Evolutionary conservation across 2,329 filamentous ascomycete species (phyloP), one percentile per base, ranked within the genome.

Genomic region (Aspergillus puulaauensis): DNA sequence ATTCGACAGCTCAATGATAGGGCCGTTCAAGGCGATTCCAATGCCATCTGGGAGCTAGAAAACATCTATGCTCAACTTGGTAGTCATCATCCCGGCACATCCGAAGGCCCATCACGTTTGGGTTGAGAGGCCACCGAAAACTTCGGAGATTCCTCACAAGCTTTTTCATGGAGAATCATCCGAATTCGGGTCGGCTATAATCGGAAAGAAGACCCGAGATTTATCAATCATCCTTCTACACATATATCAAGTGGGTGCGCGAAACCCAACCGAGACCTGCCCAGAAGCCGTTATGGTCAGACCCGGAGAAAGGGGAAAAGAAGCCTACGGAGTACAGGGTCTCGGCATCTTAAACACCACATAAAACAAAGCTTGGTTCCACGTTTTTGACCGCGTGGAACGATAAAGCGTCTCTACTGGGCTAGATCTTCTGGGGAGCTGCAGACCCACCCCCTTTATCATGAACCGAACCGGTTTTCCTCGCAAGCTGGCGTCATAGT

Each of bases 1-100:
- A 68, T 79, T 15, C 68, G 75, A 19, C 65, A 63, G 15, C 61
- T 79, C 47, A 76, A 74, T 33, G 66, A 71, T 23, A 68, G 66
- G 44, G 73, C 74, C 19, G 51, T 70, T 23, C 65, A 70, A 40
- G 77, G 77, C 6, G 74, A 79, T 54, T 48, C 58, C 9, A 65
- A 69, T 19, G 76, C 77, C 8, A 57, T 74, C 52, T 62, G 61
- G 21, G 68, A 69, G 17, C 44, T 79, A 48, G 71, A 78, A 56
- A 66, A 72, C 44, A 66, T 77, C 40, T 76, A 75, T 63, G 57
- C 66, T 40, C 64, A 66, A 19, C 55, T 73, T 47, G 66, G 67
- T 27, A 54, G 48, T 50, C 56, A 61, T 33, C 56, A 59, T 33
- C n/a, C 39, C 8, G 58, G 50, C 17, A 12, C 45, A 33, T 56